Evolutionary conservation across 2,329 filamentous ascomycete genomes (phyloP).

Genomic region (Blastomyces parvus): DNA sequence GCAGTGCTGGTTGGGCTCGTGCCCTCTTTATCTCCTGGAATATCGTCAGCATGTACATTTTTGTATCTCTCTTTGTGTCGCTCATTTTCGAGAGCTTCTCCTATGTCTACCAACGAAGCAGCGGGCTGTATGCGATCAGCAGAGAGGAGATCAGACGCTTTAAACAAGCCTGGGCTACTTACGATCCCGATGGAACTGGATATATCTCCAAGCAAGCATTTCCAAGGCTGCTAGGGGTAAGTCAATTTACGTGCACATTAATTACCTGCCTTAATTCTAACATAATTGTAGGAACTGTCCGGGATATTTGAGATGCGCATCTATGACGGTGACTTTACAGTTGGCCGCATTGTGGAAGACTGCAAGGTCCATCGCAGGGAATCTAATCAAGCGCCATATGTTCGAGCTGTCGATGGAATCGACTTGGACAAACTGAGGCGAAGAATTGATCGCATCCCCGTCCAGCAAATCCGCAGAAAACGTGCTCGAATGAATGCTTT

Average conservation of each 20-base stretch:
- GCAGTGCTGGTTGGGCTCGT: conserved; percentile 79
- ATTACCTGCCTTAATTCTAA: not conserved
- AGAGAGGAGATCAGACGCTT: conserved; percentile 90
- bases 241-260: conserved; percentile 16
- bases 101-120: conserved; percentile 96
- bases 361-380: conserved; percentile 52
- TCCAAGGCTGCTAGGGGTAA: conserved; percentile 70
- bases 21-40: conserved; percentile 94
- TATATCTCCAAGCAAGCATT: conserved; percentile 87
- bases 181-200: conserved; percentile 82
- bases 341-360: conserved; percentile 77
- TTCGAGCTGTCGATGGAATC: conserved; percentile 45
- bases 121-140: conserved; percentile 80
- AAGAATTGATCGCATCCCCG: conserved; percentile 63
- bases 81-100: conserved; percentile 99
- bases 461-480: conserved; percentile 62
- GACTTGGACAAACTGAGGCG: conserved; percentile 67
- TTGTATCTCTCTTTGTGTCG: conserved; percentile 95
- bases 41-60: conserved; percentile 99
- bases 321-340: conserved; percentile 82
- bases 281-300: conserved; percentile 58
- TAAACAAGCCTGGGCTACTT: conserved; percentile 96
- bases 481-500: conserved; percentile 83
- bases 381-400: conserved; percentile 28
- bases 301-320: conserved; percentile 97